Evolutionary conservation across 768 basidiomycete species (phyloP), one percentile per base, ranked within the genome.

Genomic region (Auricularia auricula-judae): DNA sequence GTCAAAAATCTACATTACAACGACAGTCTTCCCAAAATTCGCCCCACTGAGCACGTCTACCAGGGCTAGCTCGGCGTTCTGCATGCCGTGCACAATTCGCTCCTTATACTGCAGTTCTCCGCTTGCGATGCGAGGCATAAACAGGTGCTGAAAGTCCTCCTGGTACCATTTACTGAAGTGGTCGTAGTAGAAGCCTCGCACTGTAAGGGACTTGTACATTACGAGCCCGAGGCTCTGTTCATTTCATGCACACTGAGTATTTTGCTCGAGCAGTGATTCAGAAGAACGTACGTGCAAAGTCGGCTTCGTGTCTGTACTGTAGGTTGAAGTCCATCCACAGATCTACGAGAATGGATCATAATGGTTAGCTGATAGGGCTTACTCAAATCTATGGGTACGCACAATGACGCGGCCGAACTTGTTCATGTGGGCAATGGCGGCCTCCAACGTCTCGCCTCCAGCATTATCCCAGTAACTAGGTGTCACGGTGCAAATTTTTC

Each of bases 381-480:
- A 29, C 29, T 29, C 39, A 42, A 14, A 42, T 42, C 39, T 42
- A 42, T 42, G 39, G 39, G 39, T 11, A n/a, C 64, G 42, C 11
- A 65, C 43, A 3, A 65, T 54, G 23, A 65, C 21, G 23, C 59
- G 47, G 14, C 64, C 64, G 61, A 29, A 36, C 42, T n/a, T 35
- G n/a, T 61, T 53, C 64, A 65, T 65, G 34, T 61, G 10, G 16
- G 18, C 33, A 3, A 65, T 10, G 21, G 71, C 72, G 7, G 72
- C 68, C 39, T 76, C 74, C 4, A 76, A 69, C 2, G 70, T 71
- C 66, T 70, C 66, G 7, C 72, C 70, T 33, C 74, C 74, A 36
- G 74, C 74, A 63, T 72, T 73, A 66, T 76, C 74, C 73, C 71
- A 75, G 68, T 69, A 74, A 34, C 74, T 74, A 44, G 47, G 54